Evolutionary conservation across 2,329 filamentous ascomycete genomes (phyloP).

Genomic region (Aspergillus clavatus): DNA sequence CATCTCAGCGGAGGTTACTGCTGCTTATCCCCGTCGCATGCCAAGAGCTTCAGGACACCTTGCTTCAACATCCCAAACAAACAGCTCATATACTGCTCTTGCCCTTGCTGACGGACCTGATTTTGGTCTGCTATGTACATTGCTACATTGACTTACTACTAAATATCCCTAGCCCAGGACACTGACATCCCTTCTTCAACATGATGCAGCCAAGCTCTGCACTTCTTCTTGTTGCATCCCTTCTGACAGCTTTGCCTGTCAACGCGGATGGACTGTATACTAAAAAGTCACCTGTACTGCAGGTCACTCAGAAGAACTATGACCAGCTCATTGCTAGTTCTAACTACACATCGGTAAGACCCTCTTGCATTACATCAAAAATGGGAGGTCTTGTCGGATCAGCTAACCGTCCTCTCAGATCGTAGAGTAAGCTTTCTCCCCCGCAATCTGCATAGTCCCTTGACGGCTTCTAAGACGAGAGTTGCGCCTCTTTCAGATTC

Average conservation of each 20-base stretch:
- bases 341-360: conserved; percentile 80
- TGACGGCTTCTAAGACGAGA: conserved; percentile 20
- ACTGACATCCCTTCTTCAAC: conserved; percentile 10
- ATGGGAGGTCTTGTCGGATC: background rate
- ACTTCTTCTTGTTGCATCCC: conserved; percentile 51
- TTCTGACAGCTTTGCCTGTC: conserved; percentile 62
- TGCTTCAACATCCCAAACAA: conserved; percentile 20
- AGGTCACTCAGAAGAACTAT: conserved; percentile 74
- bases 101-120: background rate
- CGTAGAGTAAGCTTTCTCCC: conserved; percentile 45
- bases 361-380: background rate
- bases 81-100: background rate
- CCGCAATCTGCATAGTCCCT: conserved; percentile 11
- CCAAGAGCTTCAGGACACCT: conserved; percentile 42
- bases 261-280: conserved; percentile 71
- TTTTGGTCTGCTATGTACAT: background rate
- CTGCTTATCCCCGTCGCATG: conserved; percentile 21
- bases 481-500: conserved; percentile 59
- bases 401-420: conserved; percentile 37
- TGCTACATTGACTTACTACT: background rate
- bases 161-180: background rate
- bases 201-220: conserved; percentile 40
- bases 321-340: conserved; percentile 78
- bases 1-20: conserved; percentile 5
- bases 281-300: conserved; percentile 81